Evolutionary conservation across 1,139 yeast species (phyloP).

Genomic region (Debaryomyces singareniensis): DNA sequence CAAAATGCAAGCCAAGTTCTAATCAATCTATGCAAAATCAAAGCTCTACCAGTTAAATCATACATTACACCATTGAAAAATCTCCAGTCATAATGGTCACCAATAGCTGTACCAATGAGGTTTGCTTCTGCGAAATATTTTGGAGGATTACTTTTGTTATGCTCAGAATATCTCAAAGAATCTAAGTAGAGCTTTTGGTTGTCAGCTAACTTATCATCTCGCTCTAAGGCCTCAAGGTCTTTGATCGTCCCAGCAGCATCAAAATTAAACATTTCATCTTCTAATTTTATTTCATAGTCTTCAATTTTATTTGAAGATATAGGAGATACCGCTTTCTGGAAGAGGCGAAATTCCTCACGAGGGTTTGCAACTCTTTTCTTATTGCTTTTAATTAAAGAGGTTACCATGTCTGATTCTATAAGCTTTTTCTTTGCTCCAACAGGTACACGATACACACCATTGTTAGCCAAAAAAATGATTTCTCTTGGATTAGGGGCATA

Average conservation of each 20-base stretch:
- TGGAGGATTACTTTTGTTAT: slow-evolving; percentile 16
- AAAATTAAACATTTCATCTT: slow-evolving; percentile 9
- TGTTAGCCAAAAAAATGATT: slow-evolving; percentile 20
- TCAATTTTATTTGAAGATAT: slow-evolving; percentile 6
- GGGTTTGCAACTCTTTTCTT: not conserved
- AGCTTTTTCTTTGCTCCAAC: not conserved
- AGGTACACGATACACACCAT: slow-evolving; percentile 23
- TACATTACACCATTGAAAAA: slow-evolving; percentile 38
- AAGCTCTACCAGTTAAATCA: slow-evolving; percentile 16
- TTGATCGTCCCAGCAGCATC: slow-evolving; percentile 9
- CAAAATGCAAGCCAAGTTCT: slow-evolving; percentile 29
- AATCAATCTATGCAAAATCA: slow-evolving; percentile 24
- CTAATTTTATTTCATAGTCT: slow-evolving; percentile 4
- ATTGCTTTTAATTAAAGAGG: slow-evolving; percentile 3
- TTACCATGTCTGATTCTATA: not conserved
- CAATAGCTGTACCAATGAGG: slow-evolving; percentile 22
- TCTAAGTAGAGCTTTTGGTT: slow-evolving; percentile 7
- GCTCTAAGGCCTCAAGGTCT: slow-evolving; percentile 4
- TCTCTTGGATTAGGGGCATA: slow-evolving; percentile 41
- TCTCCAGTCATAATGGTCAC: slow-evolving; percentile 41
- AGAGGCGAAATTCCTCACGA: slow-evolving; percentile 4
- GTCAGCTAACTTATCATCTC: slow-evolving; percentile 3
- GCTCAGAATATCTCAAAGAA: slow-evolving; percentile 19
- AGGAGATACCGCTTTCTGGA: slow-evolving; percentile 9
- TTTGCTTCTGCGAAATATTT: slow-evolving; percentile 52